Evolutionary conservation across 1,284 basidiomycete genomes (phyloP), one percentile per base, ranked within the genome.

Genomic region (Puccinia brachypodii): DNA sequence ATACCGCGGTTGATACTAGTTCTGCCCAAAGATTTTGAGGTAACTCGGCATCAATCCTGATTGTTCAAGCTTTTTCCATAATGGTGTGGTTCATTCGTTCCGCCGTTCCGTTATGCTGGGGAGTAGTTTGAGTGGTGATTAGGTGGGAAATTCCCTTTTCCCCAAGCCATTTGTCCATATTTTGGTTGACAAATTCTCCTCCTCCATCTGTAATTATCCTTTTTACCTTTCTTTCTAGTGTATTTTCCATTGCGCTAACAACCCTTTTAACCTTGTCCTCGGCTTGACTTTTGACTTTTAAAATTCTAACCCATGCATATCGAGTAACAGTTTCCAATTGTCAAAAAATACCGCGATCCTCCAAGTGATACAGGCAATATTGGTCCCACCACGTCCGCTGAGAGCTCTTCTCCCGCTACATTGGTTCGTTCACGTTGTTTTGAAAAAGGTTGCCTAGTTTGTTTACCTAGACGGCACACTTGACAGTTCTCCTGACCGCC

Each of bases 21-120:
- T 76, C 74, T n/a, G 74, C 74, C 74, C 74, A 76, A 8, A 76
- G 58, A 14, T 62, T 31, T 31, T 76, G 62, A 9, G 8, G 9
- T 16, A 62, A 7, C 13, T 33, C 58, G 25, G 33, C 13, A 16
- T 76, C 58, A 1, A 64, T 19, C 33, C 47, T 40, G 36, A 76
- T 38, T 1, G 58, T 64, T 44, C 74, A 13, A 25, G 38, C 36
- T 44, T 76, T 76, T 13, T 76, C 74, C 56, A 76, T 76, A 11
- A 76, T 25, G 1, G 74, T 40, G 22, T 38, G 28, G 31, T 77
- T 77, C 25, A 47, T 77, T 47, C 60, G 38, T 50, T 77, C 75
- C 28, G 62, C 60, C 3, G 60, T 77, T n/a, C 75, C 75, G 50
- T 77, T 77, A 50, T 77, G 58, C 42, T 77, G 75, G 13, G 75